Percentiles rank a stretch among this genome's conserved stretches.
Evolutionary conservation across 2,329 filamentous ascomycete species (phyloP).

Genomic region (Fusarium pininemorale): DNA sequence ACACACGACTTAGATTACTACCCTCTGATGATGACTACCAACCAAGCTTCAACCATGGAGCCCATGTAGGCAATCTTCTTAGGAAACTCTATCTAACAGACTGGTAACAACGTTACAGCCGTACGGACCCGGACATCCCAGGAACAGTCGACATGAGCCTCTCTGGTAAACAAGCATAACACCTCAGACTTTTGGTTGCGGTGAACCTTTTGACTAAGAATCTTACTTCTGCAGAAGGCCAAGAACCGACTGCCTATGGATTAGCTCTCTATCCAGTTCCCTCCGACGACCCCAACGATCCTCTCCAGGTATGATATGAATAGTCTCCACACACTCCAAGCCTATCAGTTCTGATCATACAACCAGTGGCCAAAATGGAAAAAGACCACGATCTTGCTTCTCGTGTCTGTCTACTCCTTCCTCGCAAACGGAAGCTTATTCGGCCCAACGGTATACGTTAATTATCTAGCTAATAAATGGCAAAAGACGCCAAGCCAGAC

Average conservation of each 20-base stretch:
- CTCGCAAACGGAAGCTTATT: not conserved
- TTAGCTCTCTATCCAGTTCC: not conserved
- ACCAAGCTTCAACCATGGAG: not conserved
- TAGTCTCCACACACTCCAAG: no score
- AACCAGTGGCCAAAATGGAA: not conserved
- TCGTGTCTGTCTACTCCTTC: not conserved
- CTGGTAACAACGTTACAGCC: not conserved
- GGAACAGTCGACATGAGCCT: not conserved
- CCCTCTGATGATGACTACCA: not conserved
- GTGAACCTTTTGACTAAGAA: no score
- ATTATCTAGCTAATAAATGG: not conserved
- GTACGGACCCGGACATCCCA: not conserved
- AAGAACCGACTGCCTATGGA: not conserved
- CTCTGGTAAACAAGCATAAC: not conserved
- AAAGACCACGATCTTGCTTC: not conserved
- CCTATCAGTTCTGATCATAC: not conserved
- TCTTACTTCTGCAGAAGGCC: not conserved
- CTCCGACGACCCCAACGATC: not conserved
- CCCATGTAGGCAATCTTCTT: not conserved
- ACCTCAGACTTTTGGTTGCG: not conserved
- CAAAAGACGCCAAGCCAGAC: not conserved
- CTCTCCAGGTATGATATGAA: not conserved
- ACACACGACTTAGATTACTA: not conserved
- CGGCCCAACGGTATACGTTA: not conserved
- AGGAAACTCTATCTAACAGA: not conserved